Base-by-base conservation (phyloP, 768 basidiomycete species). In the Trichaptum fuscoviolaceum region DNA sequence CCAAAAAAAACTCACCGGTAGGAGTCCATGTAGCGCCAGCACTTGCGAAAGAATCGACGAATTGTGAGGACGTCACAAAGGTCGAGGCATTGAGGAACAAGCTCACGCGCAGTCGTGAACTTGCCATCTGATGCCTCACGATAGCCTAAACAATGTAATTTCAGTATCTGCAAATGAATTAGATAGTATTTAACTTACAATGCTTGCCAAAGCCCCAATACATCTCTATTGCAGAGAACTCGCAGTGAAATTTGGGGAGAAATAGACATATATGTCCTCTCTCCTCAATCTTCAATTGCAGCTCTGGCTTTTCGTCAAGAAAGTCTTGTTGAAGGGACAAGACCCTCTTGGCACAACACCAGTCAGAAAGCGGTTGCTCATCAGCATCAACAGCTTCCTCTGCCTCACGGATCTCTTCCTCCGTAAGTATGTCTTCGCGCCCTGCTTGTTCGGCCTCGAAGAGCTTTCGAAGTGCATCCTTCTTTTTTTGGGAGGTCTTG, bases 61-160 rank as follows among this genome's bases (percentile, higher is more conserved):
- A 75, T 72, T 58, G 64, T 72, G 20, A 63, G 65, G 25, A 66
- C 63, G 18, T 65, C 60, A 27, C 70, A 68, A 18, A 58, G 62
- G 65, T 73, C 35, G 34, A 73, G 65, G 63, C 70, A 69, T 57
- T 75, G 65, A 36, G 71, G 73, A 25, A 75, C 71, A 26, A 75
- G 68, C 42, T 34, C 63, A 36, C 73, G 67, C n/a, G 69, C 69
- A 1, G 69, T 70, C 24, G 70, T 30, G 30, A 30, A 30, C 30
- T 30, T 30, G 30, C 30, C 30, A 30, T 30, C 30, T 3, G 30
- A 30, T 20, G 57, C 69, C 58, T 67, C 67, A n/a, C 71, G 68
- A 61, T 73, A 74, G 59, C 59, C 72, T 75, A 36, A 3, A 30
- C 2, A 30, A 3, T 30, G 30, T 20, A n/a, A 58, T 26, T 3